These are phyloP conservation scores for Cerrena zonata DNA, from an alignment of 1,284 basidiomycete genomes.

Conservation along the genomic window DNA sequence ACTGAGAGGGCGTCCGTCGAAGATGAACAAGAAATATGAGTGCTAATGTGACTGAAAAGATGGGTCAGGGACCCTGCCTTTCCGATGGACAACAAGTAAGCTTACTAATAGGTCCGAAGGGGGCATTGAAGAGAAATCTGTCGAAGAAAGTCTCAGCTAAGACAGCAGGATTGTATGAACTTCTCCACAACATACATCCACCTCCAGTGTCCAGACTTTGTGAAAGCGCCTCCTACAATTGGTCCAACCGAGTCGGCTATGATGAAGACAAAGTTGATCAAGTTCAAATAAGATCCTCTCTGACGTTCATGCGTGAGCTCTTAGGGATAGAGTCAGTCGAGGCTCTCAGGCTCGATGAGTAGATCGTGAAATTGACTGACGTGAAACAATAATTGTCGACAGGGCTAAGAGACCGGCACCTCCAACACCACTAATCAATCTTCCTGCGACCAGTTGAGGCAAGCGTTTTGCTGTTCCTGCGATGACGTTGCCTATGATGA, in stretches of 20 bases:
- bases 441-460: slow-evolving; percentile 34
- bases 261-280: slow-evolving; percentile 30
- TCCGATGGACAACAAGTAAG: slow-evolving; percentile 7
- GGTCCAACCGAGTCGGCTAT: slow-evolving; percentile 29
- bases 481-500: slow-evolving; percentile 37
- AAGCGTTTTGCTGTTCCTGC: slow-evolving; percentile 36
- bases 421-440: slow-evolving; percentile 36
- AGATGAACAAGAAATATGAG: slow-evolving; percentile 23
- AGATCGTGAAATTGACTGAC: slow-evolving; percentile 16
- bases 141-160: not conserved
- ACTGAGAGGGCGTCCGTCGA: slow-evolving; percentile 11
- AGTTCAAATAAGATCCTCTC: slow-evolving; percentile 29
- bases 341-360: not conserved
- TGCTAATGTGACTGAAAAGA: slow-evolving; percentile 23
- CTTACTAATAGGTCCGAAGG: slow-evolving; percentile 29
- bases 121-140: slow-evolving; percentile 30
- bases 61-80: not conserved
- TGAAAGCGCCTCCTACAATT: slow-evolving; percentile 26
- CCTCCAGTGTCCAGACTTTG: slow-evolving; percentile 30
- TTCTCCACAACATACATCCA: slow-evolving; percentile 25
- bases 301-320: slow-evolving; percentile 31
- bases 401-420: slow-evolving; percentile 37
- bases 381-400: slow-evolving; percentile 33
- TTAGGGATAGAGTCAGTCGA: slow-evolving; percentile 6
- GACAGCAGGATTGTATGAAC: not conserved